These are phyloP conservation scores for Lactarius sanguifluus DNA, from an alignment of 768 basidiomycete species.

Conservation along the genomic window DNA sequence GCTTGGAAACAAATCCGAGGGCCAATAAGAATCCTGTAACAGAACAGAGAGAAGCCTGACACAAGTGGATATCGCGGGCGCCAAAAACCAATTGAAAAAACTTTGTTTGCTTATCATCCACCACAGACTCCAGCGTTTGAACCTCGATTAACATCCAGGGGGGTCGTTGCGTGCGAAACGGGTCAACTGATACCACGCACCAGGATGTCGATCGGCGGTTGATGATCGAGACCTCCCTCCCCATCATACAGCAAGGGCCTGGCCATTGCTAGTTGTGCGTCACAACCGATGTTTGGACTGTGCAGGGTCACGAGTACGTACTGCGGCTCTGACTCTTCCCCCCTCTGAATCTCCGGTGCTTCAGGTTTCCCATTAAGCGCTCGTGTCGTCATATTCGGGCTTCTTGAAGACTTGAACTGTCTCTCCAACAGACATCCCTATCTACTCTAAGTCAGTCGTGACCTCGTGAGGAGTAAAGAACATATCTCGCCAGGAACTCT, in stretches of 20 bases:
- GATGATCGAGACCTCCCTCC: background rate
- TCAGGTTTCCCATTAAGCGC: too few relatives aligned
- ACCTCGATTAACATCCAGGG: background rate
- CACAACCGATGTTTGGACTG: background rate
- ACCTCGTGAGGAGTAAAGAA: too few relatives aligned
- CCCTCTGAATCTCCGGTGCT: too few relatives aligned
- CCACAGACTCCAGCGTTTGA: background rate
- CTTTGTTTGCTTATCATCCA: background rate
- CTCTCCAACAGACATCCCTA: too few relatives aligned
- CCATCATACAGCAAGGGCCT: background rate
- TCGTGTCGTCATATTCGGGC: too few relatives aligned
- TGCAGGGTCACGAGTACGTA: background rate
- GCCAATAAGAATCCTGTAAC: background rate
- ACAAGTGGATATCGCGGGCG: background rate
- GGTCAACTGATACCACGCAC: background rate
- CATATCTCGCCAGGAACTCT: background rate
- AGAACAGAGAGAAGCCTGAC: background rate
- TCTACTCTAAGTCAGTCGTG: too few relatives aligned
- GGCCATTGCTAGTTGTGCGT: background rate
- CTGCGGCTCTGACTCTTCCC: too few relatives aligned
- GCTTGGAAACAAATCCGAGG: background rate
- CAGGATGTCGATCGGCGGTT: background rate
- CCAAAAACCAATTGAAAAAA: background rate
- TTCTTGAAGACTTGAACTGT: too few relatives aligned
- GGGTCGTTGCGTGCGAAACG: background rate